phyloP scores from a whole-genome alignment of 176 grass and related monocot species.

The Pontederia paniculata region DNA sequence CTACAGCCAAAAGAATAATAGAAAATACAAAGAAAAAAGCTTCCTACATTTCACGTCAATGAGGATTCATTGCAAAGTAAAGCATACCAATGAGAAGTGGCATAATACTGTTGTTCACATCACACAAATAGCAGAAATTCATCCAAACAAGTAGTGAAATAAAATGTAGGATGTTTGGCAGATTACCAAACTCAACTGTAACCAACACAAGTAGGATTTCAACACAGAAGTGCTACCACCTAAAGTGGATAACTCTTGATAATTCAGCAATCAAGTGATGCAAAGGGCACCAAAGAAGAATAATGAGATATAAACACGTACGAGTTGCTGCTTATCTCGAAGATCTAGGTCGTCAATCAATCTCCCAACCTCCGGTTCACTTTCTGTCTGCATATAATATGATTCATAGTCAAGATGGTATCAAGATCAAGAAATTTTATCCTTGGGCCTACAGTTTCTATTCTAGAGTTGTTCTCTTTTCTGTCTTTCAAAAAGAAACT shows the following conservation, averaged over 20 bases:
- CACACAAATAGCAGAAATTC: too few species aligned
- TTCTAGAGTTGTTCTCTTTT: neutral
- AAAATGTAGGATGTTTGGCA: too few species aligned
- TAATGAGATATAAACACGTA: constrained; percentile 39
- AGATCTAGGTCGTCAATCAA: constrained; percentile 78
- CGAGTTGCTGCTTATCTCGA: constrained; percentile 67
- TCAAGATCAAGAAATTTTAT: neutral
- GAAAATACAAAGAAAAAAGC: too few species aligned
- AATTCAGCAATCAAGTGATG: neutral
- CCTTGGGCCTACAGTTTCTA: neutral
- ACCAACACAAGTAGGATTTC: too few species aligned
- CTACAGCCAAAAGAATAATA: too few species aligned
- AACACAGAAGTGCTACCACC: neutral
- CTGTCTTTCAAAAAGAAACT: neutral
- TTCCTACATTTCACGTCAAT: too few species aligned
- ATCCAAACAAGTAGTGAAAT: too few species aligned
- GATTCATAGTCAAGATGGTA: neutral
- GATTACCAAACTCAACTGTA: too few species aligned
- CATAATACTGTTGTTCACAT: too few species aligned
- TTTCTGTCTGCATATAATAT: constrained; percentile 25
- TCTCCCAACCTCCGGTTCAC: constrained; percentile 44
- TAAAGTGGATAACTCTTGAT: neutral
- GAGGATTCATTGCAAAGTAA: too few species aligned
- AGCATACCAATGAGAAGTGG: too few species aligned
- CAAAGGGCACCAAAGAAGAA: constrained; percentile 3